Base-by-base conservation (phyloP, 1,284 basidiomycete species). In the Cryptococcus neoformans region DNA sequence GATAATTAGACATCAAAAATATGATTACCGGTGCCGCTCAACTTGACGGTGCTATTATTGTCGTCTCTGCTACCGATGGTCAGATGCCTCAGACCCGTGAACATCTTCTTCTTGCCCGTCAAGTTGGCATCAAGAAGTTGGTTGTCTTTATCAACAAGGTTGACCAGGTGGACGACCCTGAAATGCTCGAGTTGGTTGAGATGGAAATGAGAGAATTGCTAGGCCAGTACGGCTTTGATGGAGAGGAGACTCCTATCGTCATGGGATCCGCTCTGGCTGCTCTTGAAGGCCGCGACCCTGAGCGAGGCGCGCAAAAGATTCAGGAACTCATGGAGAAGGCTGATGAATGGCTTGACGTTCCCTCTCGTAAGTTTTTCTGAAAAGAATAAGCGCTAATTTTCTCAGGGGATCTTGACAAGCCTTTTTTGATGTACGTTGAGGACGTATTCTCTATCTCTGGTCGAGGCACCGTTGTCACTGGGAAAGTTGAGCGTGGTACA, bases 201-300 rank as follows among this genome's bases (percentile, higher is more conserved):
- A 99, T 99, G 95, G 96, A 99, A 83, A 99, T 99, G 89, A 88
- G 96, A 57, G 96, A 99, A 75, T 82, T 99, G n/a, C 84, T 99
- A 49, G 81, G 85, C 34, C 88, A 87, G 35, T 94, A 93, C 81
- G 91, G 91, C 73, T 99, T 90, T 67, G 95, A 99, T 70, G 96
- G 96, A 60, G 96, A 99, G 79, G 85, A 88, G 72, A 98, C 96
- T 0, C 96, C 96, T 42, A 96, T 99, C 73, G 79, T 99, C 70
- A 92, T 92, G 87, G 96, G 96, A 55, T 95, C 93, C 40, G 96
- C 96, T 58, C 82, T 99, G 55, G 92, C 93, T 60, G 95, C 95
- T 55, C 84, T 99, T 61, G 92, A 99, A 73, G 88, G 89, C 52
- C 83, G 86, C 48, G 82, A 93, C 70, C 75, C 79, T 66, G 87